Evolutionary conservation across 495 filamentous ascomycete species (phyloP).

Genomic region (Sporormia fimetaria): DNA sequence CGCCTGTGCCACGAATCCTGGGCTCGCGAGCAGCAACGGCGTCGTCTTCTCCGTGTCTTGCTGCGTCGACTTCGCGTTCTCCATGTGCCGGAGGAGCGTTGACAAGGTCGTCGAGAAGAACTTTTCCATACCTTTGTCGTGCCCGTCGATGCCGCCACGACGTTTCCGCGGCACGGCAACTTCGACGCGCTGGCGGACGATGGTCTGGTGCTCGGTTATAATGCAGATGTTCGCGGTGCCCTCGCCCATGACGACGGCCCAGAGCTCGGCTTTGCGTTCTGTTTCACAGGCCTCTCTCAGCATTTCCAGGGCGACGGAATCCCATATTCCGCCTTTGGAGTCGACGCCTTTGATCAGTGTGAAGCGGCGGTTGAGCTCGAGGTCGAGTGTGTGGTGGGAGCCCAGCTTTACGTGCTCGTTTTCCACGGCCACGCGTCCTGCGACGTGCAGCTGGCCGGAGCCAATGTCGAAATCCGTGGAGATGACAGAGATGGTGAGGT

Average conservation of each 20-base stretch:
- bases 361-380: constrained; percentile 80
- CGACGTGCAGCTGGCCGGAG: constrained; percentile 72
- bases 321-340: too few relatives aligned
- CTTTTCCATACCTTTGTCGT: constrained; percentile 50
- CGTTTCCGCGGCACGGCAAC: constrained; percentile 66
- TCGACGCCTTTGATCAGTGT: constrained; percentile 60
- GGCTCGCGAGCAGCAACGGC: constrained; percentile 78
- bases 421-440: constrained; percentile 69
- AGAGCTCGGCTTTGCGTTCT: constrained; percentile 57
- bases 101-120: constrained; percentile 74
- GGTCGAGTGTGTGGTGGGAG: constrained; percentile 78
- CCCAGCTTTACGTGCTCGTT: constrained; percentile 76
- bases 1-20: constrained; percentile 70
- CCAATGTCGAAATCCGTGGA: constrained; percentile 82
- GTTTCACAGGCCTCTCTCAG: constrained; percentile 70
- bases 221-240: constrained; percentile 87
- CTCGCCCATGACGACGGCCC: constrained; percentile 90
- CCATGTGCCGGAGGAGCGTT: constrained; percentile 65
- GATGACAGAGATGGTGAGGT: constrained; percentile 69
- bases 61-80: constrained; percentile 46
- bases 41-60: constrained; percentile 32
- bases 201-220: constrained; percentile 81
- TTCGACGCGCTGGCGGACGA: constrained; percentile 80
- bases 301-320: constrained; percentile 70
- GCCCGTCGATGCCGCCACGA: constrained; percentile 25